Percentiles rank a stretch among this genome's conserved stretches.
These are phyloP conservation scores for Neurospora terricola DNA, from an alignment of 495 filamentous ascomycete genomes.

Conservation along the genomic window DNA sequence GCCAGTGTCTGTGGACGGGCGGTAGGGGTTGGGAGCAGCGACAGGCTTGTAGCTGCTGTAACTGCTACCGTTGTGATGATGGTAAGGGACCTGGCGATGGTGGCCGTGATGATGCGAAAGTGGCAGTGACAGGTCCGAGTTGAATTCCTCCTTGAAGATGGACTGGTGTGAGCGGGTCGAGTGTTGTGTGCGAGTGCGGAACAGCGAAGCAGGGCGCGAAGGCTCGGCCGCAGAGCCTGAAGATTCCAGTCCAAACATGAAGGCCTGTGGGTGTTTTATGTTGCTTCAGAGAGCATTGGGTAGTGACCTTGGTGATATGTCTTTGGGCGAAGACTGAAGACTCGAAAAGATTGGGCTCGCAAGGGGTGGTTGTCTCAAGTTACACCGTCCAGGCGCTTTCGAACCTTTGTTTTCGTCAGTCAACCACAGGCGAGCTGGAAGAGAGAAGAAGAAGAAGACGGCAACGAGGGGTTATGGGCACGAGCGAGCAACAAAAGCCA, in stretches of 20 bases:
- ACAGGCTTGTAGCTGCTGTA: background rate
- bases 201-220: background rate
- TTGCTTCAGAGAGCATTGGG: background rate
- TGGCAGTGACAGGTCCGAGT: constrained; percentile 7
- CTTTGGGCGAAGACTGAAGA: background rate
- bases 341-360: background rate
- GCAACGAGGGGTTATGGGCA: background rate
- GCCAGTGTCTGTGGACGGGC: background rate
- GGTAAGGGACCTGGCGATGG: constrained; percentile 5
- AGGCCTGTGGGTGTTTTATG: background rate
- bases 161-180: constrained; percentile 14
- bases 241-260: background rate
- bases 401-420: background rate
- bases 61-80: background rate
- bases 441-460: background rate
- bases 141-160: constrained; percentile 22
- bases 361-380: background rate
- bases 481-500: no score
- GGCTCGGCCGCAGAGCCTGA: background rate
- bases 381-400: background rate
- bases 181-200: background rate
- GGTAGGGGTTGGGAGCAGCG: background rate
- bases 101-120: background rate
- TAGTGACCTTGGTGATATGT: background rate
- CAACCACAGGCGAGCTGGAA: background rate